These are phyloP conservation scores for Thelonectria blattea DNA, from an alignment of 2,329 filamentous ascomycete genomes.

Conservation along the genomic window DNA sequence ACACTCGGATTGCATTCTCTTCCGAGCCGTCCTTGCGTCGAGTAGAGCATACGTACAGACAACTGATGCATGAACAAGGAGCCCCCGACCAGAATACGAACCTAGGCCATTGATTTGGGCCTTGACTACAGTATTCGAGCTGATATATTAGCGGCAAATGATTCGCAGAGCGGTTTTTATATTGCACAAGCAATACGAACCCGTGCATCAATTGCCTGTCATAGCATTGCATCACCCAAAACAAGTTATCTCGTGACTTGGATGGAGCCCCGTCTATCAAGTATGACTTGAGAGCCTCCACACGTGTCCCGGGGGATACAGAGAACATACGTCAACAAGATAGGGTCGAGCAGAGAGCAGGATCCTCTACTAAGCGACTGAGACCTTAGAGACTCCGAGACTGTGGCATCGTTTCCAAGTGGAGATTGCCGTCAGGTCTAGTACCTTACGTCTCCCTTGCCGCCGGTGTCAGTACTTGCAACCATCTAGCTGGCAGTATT, in stretches of 20 bases:
- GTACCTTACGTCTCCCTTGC: neutral
- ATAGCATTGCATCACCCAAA: neutral
- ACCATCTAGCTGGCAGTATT: neutral
- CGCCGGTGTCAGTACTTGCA: neutral
- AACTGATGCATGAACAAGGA: neutral
- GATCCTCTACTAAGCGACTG: neutral
- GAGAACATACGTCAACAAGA: neutral
- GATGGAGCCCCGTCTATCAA: neutral
- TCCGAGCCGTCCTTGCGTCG: neutral
- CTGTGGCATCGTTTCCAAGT: neutral
- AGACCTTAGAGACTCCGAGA: neutral
- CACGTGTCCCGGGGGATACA: neutral
- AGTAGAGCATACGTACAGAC: too few relatives aligned
- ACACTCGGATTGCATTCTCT: neutral
- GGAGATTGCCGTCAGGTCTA: neutral
- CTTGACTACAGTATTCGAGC: neutral
- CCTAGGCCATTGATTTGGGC: neutral
- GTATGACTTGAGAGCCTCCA: neutral
- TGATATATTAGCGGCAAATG: neutral
- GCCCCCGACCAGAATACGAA: neutral
- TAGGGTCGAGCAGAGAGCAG: neutral
- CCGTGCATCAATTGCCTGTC: neutral
- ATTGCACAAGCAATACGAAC: neutral
- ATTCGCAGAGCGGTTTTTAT: neutral
- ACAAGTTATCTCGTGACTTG: slow-evolving; percentile 6